Evolutionary conservation across 2,329 filamentous ascomycete species (phyloP), one percentile per base, ranked within the genome.

Genomic region (Claviceps citrina): DNA sequence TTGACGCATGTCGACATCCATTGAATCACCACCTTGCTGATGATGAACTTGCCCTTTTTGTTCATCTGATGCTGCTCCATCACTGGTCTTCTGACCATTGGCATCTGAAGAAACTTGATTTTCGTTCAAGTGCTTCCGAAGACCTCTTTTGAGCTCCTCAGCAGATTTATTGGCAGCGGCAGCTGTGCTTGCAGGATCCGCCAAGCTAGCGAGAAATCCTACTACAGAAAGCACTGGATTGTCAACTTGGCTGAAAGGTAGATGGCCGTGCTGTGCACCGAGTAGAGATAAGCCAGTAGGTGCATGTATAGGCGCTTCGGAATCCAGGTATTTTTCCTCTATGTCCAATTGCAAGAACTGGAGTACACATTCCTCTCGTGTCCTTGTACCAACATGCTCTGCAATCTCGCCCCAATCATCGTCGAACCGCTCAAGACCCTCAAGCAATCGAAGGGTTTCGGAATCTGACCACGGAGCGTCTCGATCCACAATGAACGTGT

Each of bases 211-310:
- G 9, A 98, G 70, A 67, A 95, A 98, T 40, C 84, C 83, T 50
- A 98, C 84, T 2, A 96, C 91, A 16, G 87, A 94, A 73, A 98
- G 81, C 46, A 98, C 84, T 0, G 93, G 89, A 59, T 96, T 98
- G 53, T 98, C 91, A 12, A 83, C 79, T 56, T 93, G 84, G 57
- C 76, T 87, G 59, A 96, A 91, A 0, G 91, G 91, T 34, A 94
- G 71, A 45, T 85, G 78, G 7, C 87, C 87, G 44, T 81, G 74
- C 38, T 84, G 73, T 42, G 76, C 72, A 26, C 81, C 80, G 27
- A 91, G 66, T 67, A 81, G 66, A 41, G 74, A 67, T 41, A 83
- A 65, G 7, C 76, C 73, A 1, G 64, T 72, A 9, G 68, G 70
- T 36, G 67, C 66, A 43, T 65, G 67, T 39, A 72, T 60, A 2